Conservation (phyloP, 148 eudicot genomes). For the Amaranthus palmeri region DNA sequence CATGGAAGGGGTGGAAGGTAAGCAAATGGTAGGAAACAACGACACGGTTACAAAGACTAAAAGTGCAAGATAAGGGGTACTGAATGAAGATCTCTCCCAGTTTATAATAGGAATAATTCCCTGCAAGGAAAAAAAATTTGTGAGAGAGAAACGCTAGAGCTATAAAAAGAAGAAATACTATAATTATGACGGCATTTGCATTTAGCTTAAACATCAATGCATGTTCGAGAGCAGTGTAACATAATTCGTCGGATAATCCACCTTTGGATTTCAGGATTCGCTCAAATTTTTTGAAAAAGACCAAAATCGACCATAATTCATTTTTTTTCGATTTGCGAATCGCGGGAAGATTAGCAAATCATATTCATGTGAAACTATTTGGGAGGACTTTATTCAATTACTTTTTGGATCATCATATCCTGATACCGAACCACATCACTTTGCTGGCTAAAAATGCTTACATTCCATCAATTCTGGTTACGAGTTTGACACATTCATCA, state of each 20-base stretch:
- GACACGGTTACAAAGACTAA: conserved; percentile 61
- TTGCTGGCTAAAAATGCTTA: not conserved
- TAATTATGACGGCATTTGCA: not conserved
- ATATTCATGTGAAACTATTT: not conserved
- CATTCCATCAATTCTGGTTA: not conserved
- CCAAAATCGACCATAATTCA: no score
- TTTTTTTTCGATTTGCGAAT: no score
- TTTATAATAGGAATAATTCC: conserved; percentile 70
- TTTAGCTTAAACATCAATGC: not conserved
- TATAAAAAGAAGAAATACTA: not conserved
- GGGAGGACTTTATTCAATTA: not conserved
- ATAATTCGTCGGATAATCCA: not conserved
- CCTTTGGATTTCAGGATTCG: no score
- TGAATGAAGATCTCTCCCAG: conserved; percentile 78
- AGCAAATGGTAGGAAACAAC: conserved; percentile 60
- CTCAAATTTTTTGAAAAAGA: no score
- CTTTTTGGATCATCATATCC: not conserved
- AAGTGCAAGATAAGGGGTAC: conserved; percentile 51
- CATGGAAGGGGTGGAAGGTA: conserved; percentile 91
- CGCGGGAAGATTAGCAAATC: not conserved
- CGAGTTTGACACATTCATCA: not conserved
- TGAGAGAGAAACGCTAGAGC: conserved; percentile 8
- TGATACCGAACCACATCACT: not conserved
- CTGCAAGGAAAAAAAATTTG: conserved; percentile 29
- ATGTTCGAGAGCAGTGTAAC: not conserved